Percentiles rank a stretch among this genome's conserved stretches.
Conservation (phyloP, 2,329 filamentous ascomycete species). For the Diaporthe citrichinensis region DNA sequence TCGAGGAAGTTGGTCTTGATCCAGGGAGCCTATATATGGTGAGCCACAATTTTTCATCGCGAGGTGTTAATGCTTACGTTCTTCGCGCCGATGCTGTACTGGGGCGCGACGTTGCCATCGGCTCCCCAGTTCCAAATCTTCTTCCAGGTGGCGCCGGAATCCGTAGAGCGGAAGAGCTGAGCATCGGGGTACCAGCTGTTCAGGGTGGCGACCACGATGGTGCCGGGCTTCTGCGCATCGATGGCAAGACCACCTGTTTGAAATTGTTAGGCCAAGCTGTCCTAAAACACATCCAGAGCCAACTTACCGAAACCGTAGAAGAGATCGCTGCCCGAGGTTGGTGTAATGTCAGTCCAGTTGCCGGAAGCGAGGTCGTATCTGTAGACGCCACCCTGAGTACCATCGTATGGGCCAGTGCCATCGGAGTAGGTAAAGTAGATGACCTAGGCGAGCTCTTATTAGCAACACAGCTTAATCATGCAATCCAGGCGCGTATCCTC, state of each 20-base stretch:
- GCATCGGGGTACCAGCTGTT: conserved; percentile 74
- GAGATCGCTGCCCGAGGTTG: conserved; percentile 61
- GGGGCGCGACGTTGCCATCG: conserved; percentile 60
- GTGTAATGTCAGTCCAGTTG: conserved; percentile 71
- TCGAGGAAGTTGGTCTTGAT: conserved; percentile 64
- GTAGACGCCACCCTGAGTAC: conserved; percentile 65
- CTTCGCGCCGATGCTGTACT: conserved; percentile 60
- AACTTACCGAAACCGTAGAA: conserved; percentile 62
- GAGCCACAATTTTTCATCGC: background rate
- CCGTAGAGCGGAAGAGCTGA: conserved; percentile 67
- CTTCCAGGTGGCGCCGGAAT: conserved; percentile 69
- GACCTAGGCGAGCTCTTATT: background rate
- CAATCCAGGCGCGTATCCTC: background rate
- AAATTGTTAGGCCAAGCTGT: background rate
- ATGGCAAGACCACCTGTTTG: conserved; percentile 63
- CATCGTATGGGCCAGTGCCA: conserved; percentile 70
- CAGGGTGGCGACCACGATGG: conserved; percentile 68
- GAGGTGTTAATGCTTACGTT: background rate
- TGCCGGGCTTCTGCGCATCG: conserved; percentile 68
- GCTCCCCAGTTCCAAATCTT: conserved; percentile 65
- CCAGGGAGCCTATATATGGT: conserved; percentile 64
- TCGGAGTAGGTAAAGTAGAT: conserved; percentile 69
- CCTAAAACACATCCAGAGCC: background rate
- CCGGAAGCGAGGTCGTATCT: conserved; percentile 65
- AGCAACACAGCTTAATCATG: background rate